These are phyloP conservation scores for Jaenimonas drosophilae DNA, from an alignment of 208 protist genomes.

Conservation along the genomic window DNA sequence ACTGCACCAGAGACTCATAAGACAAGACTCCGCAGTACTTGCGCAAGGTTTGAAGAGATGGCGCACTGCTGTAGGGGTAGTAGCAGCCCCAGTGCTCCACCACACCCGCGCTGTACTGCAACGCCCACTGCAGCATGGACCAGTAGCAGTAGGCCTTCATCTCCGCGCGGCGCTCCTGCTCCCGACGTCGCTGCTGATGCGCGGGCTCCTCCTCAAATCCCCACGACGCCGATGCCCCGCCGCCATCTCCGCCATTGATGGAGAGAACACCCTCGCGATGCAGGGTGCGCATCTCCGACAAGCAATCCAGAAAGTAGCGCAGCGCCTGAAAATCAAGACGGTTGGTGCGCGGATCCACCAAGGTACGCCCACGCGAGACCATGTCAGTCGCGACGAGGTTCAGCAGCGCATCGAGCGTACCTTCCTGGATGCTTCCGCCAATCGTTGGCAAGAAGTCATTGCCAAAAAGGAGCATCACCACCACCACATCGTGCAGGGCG, in stretches of 20 bases:
- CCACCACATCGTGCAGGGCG: slow-evolving; percentile 95
- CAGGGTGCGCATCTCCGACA: slow-evolving; percentile 50
- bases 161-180: slow-evolving; percentile 33
- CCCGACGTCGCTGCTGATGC: slow-evolving; percentile 25
- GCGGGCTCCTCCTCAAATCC: slow-evolving; percentile 26
- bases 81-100: slow-evolving; percentile 84
- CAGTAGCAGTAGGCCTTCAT: slow-evolving; percentile 81
- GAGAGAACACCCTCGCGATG: slow-evolving; percentile 2
- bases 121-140: slow-evolving; percentile 87
- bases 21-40: slow-evolving; percentile 77
- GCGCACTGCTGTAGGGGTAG: slow-evolving; percentile 72
- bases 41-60: slow-evolving; percentile 45
- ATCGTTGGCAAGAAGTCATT: slow-evolving; percentile 98
- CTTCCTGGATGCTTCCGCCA: slow-evolving; percentile 91
- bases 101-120: slow-evolving; percentile 77
- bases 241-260: slow-evolving; percentile 3
- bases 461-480: slow-evolving; percentile 96
- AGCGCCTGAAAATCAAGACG: slow-evolving; percentile 63
- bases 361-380: slow-evolving; percentile 48
- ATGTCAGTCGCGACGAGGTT: slow-evolving; percentile 69
- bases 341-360: slow-evolving; percentile 67
- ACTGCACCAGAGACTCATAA: slow-evolving; percentile 49
- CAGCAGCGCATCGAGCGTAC: slow-evolving; percentile 89
- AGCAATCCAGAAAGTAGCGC: slow-evolving; percentile 67
- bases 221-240: slow-evolving; percentile 15